A percentile compares a stretch with the other conserved stretches of the same genome.
phyloP scores from a whole-genome alignment of 2,329 filamentous ascomycete species.

The Chaetomiaceae sp. region DNA sequence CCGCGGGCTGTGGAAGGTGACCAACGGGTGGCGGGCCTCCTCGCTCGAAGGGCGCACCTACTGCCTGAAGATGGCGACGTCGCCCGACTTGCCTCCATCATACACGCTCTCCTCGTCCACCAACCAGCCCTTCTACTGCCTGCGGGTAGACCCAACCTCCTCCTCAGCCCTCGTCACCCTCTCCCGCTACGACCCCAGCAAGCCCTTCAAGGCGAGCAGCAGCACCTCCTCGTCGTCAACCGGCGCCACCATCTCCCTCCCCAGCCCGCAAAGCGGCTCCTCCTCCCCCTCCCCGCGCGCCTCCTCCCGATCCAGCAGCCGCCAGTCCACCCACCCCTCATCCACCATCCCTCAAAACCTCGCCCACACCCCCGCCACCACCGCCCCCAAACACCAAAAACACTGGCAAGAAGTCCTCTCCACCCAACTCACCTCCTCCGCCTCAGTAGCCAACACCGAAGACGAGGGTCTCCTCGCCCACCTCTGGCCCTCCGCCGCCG shows the following conservation, averaged over 20 bases:
- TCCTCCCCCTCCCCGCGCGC: constrained; percentile 18
- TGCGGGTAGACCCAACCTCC: constrained; percentile 61
- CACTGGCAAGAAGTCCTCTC: constrained; percentile 55
- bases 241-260: constrained; percentile 21
- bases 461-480: constrained; percentile 62
- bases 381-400: constrained; percentile 39
- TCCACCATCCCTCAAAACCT: constrained; percentile 1
- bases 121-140: constrained; percentile 60
- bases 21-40: constrained; percentile 65
- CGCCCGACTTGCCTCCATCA: constrained; percentile 59
- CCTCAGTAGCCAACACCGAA: constrained; percentile 37
- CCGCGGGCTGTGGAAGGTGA: constrained; percentile 62
- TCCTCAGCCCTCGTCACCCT: constrained; percentile 58
- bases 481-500: constrained; percentile 62
- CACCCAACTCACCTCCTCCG: constrained; percentile 53
- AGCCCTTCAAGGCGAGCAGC: constrained; percentile 43
- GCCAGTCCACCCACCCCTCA: constrained; percentile 8
- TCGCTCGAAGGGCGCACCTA: constrained; percentile 54
- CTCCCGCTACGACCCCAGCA: constrained; percentile 56
- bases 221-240: constrained; percentile 27
- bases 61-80: constrained; percentile 53
- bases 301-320: constrained; percentile 16
- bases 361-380: constrained; percentile 33
- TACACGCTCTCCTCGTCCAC: constrained; percentile 60
- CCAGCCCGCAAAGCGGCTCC: constrained; percentile 23